A percentile compares a stretch with the other conserved stretches of the same genome.
Conservation (phyloP, 2,329 filamentous ascomycete genomes). For the Cercospora brassicicola region DNA sequence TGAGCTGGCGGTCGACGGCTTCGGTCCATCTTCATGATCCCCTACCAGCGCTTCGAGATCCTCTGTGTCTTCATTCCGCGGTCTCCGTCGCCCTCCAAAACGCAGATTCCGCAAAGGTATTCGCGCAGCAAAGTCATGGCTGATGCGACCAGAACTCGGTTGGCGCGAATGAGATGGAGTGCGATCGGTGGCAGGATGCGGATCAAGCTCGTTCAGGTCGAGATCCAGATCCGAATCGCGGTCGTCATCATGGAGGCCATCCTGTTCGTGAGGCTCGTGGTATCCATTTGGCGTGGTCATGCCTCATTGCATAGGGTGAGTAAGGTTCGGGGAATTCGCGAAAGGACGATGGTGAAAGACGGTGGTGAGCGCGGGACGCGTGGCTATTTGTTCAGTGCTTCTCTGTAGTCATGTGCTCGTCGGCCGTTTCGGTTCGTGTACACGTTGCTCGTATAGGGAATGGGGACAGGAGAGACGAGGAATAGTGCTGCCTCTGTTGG, state of each 20-base stretch:
- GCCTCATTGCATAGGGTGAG: conserved; percentile 39
- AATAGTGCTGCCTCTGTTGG: not conserved
- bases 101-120: conserved; percentile 69
- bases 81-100: conserved; percentile 46
- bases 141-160: conserved; percentile 26
- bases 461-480: not conserved
- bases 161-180: conserved; percentile 15
- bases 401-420: not conserved
- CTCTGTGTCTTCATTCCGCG: conserved; percentile 58
- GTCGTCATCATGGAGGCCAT: conserved; percentile 56
- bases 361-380: not conserved
- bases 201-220: conserved; percentile 77
- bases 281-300: conserved; percentile 51
- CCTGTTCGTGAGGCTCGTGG: conserved; percentile 60
- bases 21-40: conserved; percentile 50
- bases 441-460: not conserved
- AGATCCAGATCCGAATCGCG: conserved; percentile 73
- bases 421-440: not conserved
- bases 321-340: conserved; percentile 2
- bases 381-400: not conserved
- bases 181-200: conserved; percentile 41
- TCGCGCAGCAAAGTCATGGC: conserved; percentile 49
- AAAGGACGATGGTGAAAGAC: not conserved
- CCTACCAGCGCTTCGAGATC: conserved; percentile 66
- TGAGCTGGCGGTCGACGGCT: conserved; percentile 45